phyloP scores from a whole-genome alignment of 192 early-diverging fungal genomes.

The Linnemannia zychae region DNA sequence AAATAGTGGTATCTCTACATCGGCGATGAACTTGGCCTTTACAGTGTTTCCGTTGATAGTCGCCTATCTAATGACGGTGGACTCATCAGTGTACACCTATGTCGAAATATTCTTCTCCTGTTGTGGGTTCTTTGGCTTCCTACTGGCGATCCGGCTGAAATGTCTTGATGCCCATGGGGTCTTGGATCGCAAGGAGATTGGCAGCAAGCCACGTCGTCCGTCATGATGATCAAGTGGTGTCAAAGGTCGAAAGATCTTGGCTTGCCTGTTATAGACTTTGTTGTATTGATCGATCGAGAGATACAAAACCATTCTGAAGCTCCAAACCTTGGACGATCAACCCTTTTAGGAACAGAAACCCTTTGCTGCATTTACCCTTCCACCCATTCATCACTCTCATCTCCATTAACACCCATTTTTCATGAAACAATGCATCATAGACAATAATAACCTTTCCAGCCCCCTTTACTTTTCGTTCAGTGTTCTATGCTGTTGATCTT shows the following conservation, averaged over 20 bases:
- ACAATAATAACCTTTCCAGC: too few species aligned
- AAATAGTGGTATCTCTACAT: constrained; percentile 40
- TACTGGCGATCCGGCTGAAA: constrained; percentile 35
- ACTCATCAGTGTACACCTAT: constrained; percentile 34
- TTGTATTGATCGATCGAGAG: too few species aligned
- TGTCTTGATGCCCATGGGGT: constrained; percentile 32
- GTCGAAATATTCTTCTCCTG: constrained; percentile 52
- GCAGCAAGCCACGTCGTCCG: constrained; percentile 4
- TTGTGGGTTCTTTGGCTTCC: constrained; percentile 43
- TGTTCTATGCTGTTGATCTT: too few species aligned
- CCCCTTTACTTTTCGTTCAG: too few species aligned
- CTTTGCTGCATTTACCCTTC: too few species aligned
- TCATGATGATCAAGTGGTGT: background rate
- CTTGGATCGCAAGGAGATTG: constrained; percentile 39
- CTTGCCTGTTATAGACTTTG: too few species aligned
- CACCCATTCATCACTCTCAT: too few species aligned
- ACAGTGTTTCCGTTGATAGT: constrained; percentile 51
- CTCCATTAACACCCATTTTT: too few species aligned
- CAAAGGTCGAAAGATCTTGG: background rate
- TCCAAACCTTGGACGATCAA: too few species aligned
- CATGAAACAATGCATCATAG: too few species aligned
- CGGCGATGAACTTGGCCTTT: constrained; percentile 54
- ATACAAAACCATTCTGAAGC: too few species aligned
- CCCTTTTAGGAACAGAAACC: too few species aligned
- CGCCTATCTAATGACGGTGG: constrained; percentile 42